Conservation (phyloP, 495 filamentous ascomycete genomes). For the Aspergillus mulundensis region DNA sequence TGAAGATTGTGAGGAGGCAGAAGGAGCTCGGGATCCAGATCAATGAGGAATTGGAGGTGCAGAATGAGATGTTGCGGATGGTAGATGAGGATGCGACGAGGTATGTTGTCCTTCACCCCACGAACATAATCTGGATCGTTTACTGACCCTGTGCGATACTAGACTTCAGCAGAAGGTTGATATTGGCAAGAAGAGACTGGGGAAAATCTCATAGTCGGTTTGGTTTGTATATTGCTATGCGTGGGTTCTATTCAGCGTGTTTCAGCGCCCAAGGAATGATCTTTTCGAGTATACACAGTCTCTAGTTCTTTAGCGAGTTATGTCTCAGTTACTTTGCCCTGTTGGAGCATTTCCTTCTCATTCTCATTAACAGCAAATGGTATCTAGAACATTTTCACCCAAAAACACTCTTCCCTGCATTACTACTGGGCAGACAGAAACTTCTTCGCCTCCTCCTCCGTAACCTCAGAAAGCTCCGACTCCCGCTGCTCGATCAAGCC, state of each 20-base stretch:
- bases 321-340: not conserved
- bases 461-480: slow-evolving; percentile 59
- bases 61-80: slow-evolving; percentile 75
- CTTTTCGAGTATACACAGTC: not conserved
- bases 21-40: slow-evolving; percentile 83
- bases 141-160: slow-evolving; percentile 6
- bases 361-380: slow-evolving; percentile 4
- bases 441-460: slow-evolving; percentile 62
- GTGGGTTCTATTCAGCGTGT: not conserved
- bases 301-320: slow-evolving; percentile 1
- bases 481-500: slow-evolving; percentile 66
- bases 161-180: slow-evolving; percentile 71
- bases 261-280: not conserved
- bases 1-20: slow-evolving; percentile 72
- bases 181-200: slow-evolving; percentile 76
- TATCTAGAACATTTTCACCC: not conserved
- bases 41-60: slow-evolving; percentile 76
- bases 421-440: slow-evolving; percentile 29
- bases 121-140: slow-evolving; percentile 9
- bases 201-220: slow-evolving; percentile 57
- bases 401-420: not conserved
- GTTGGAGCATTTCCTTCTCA: not conserved
- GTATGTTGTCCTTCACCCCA: slow-evolving; percentile 28
- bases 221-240: not conserved
- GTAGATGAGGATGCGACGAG: slow-evolving; percentile 71